Evolutionary conservation across 306 rosid species (phyloP).

Genomic region (Lablab purpureus): DNA sequence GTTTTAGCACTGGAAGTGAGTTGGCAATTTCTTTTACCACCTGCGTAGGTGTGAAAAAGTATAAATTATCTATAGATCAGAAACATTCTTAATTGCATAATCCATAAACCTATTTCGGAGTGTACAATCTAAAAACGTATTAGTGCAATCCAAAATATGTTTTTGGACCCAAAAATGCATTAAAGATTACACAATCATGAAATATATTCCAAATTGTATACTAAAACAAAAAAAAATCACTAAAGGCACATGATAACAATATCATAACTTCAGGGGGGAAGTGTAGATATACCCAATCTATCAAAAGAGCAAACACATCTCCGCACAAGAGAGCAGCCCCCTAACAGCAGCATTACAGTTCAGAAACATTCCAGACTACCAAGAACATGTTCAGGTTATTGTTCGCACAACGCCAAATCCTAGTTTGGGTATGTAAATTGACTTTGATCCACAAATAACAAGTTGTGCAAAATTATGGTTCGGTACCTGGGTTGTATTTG

Average conservation of each 20-base stretch:
- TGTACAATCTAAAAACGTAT: no score
- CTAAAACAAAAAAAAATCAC: background rate
- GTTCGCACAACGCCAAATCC: background rate
- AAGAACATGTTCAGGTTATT: background rate
- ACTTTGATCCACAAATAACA: slow-evolving; percentile 12
- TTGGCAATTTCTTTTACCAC: no score
- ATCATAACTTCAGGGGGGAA: slow-evolving; percentile 15
- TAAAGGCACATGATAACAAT: background rate
- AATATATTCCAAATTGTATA: no score
- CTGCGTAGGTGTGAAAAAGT: no score
- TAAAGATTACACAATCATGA: no score
- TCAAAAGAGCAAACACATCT: slow-evolving; percentile 8
- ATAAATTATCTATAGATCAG: no score
- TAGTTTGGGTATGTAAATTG: background rate
- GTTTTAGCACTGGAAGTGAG: no score
- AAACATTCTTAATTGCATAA: no score
- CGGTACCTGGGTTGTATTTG: background rate
- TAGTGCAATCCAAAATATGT: no score
- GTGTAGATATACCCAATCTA: slow-evolving; percentile 3
- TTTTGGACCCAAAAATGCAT: no score
- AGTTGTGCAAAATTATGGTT: slow-evolving; percentile 20
- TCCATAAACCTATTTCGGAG: no score
- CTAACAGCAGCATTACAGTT: no score
- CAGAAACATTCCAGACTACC: slow-evolving; percentile 10
- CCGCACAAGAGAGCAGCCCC: background rate